phyloP scores from a whole-genome alignment of 2,329 filamentous ascomycete genomes.

The Venturia asperata region DNA sequence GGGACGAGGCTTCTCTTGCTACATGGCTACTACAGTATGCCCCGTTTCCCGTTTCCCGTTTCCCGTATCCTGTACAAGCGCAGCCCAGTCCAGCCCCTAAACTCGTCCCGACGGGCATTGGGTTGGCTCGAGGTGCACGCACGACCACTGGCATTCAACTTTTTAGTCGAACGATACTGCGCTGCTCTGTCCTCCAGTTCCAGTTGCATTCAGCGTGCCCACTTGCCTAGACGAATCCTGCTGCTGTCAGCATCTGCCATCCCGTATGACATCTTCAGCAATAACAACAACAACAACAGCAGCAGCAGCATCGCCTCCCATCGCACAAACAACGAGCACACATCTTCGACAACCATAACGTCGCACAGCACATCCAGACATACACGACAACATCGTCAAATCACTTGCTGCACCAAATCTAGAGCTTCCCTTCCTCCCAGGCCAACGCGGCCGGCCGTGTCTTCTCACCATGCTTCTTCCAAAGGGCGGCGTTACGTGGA shows the following conservation, averaged over 20 bases:
- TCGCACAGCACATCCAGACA: neutral
- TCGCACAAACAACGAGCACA: neutral
- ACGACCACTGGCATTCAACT: too few relatives aligned
- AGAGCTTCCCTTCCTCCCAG: neutral
- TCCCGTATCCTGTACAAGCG: too few relatives aligned
- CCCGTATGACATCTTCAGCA: neutral
- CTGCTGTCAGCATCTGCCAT: neutral
- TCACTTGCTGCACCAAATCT: neutral
- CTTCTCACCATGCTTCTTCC: conserved; percentile 68
- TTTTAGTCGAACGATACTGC: too few relatives aligned
- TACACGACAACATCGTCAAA: neutral
- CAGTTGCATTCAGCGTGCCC: neutral
- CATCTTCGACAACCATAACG: neutral
- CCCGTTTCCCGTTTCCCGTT: too few relatives aligned
- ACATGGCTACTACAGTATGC: too few relatives aligned
- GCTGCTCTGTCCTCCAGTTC: neutral
- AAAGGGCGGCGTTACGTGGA: conserved; percentile 88
- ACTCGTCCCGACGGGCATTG: too few relatives aligned
- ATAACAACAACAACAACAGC: neutral
- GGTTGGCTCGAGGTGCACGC: too few relatives aligned
- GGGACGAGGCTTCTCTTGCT: too few relatives aligned
- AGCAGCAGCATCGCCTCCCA: neutral
- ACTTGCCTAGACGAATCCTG: neutral
- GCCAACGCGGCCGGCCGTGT: neutral
- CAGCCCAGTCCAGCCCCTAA: too few relatives aligned